phyloP scores from a whole-genome alignment of 2,329 filamentous ascomycete species.

The Xylariaceae sp. region DNA sequence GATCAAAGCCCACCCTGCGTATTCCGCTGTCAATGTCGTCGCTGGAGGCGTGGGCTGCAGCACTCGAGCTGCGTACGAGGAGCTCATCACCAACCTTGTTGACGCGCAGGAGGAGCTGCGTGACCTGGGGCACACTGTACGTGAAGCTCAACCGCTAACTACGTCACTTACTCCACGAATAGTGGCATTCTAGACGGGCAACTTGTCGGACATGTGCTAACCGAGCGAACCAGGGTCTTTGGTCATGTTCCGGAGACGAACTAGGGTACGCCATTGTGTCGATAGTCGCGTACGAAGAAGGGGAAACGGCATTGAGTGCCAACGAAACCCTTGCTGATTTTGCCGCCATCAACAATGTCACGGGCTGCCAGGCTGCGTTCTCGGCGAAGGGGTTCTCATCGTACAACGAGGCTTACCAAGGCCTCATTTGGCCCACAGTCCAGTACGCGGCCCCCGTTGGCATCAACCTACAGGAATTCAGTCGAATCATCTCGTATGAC shows the following conservation, averaged over 20 bases:
- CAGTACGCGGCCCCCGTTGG: background rate
- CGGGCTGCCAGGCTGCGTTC: background rate
- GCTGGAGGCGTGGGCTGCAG: slow-evolving; percentile 1
- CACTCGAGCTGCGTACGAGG: background rate
- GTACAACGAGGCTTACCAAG: slow-evolving; percentile 3
- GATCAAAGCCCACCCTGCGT: slow-evolving; percentile 1
- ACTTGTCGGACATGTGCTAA: background rate
- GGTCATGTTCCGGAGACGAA: background rate
- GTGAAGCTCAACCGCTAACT: background rate
- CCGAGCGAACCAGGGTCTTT: too few species aligned
- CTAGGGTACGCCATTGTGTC: background rate
- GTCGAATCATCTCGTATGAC: background rate
- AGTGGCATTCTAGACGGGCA: background rate
- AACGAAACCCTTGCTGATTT: background rate
- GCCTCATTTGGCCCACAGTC: slow-evolving; percentile 1
- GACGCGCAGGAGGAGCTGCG: background rate
- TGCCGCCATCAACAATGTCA: background rate
- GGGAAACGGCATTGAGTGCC: background rate
- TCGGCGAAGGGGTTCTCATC: slow-evolving; percentile 1
- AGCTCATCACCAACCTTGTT: slow-evolving; percentile 1
- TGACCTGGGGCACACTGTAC: background rate
- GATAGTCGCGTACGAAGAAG: background rate
- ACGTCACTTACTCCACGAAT: background rate
- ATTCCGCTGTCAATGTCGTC: slow-evolving; percentile 3
- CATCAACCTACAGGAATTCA: slow-evolving; percentile 2